These are phyloP conservation scores for Puccinellia tenuiflora DNA, from an alignment of 176 grass and related monocot genomes.

Conservation along the genomic window DNA sequence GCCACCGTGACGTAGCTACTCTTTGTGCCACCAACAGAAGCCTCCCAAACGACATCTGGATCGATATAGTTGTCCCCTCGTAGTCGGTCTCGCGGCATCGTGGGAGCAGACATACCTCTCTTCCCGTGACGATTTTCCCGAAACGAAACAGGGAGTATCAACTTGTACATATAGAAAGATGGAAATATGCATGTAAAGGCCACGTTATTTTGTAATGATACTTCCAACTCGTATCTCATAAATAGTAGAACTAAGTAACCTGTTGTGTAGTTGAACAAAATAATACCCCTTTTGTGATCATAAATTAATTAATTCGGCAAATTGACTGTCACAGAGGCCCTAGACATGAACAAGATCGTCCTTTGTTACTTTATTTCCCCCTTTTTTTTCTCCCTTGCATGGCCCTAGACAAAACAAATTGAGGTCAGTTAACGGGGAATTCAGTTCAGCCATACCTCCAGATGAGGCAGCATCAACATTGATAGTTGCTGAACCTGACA, in stretches of 20 bases:
- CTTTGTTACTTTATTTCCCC: constrained; percentile 87
- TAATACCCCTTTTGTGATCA: background rate
- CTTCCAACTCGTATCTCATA: background rate
- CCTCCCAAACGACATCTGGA: too few species aligned
- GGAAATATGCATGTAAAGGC: background rate
- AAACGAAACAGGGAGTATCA: too few species aligned
- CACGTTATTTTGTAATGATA: background rate
- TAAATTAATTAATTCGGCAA: background rate
- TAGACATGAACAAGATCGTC: constrained; percentile 86
- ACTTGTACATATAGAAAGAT: background rate
- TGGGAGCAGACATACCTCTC: too few species aligned
- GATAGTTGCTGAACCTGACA: too few species aligned
- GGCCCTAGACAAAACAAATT: constrained; percentile 40
- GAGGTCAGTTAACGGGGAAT: background rate
- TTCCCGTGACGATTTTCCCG: too few species aligned
- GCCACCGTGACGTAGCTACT: too few species aligned
- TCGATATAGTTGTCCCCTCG: too few species aligned
- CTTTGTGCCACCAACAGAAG: too few species aligned
- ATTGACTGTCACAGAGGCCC: background rate
- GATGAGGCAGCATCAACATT: too few species aligned
- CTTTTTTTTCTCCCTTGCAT: constrained; percentile 69
- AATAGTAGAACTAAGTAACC: too few species aligned
- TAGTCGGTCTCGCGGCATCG: too few species aligned
- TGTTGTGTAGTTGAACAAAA: background rate
- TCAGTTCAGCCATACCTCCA: too few species aligned